Evolutionary conservation across 1,139 yeast species (phyloP).

Genomic region (Torulaspora pretoriensis): DNA sequence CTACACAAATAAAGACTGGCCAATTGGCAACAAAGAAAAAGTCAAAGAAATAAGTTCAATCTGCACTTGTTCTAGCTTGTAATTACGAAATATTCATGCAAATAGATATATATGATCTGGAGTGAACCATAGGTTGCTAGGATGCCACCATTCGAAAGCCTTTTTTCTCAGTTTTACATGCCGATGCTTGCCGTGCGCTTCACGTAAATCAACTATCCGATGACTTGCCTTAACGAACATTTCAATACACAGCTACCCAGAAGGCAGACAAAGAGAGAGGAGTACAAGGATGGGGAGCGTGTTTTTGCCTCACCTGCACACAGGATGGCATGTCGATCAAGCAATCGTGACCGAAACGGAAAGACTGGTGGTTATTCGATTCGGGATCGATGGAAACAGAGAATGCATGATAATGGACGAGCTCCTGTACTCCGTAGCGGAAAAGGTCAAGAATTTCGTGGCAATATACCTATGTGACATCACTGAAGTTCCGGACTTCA

Average conservation of each 20-base stretch:
- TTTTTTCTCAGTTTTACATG: too few relatives aligned
- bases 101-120: background rate
- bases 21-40: constrained; percentile 56
- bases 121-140: background rate
- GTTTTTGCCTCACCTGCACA: constrained; percentile 76
- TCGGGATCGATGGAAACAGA: constrained; percentile 72
- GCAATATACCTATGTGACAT: constrained; percentile 84
- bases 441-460: constrained; percentile 82
- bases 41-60: constrained; percentile 36
- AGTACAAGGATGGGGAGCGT: constrained; percentile 65
- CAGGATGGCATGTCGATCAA: constrained; percentile 98
- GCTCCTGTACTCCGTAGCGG: constrained; percentile 70
- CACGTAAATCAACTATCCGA: too few relatives aligned
- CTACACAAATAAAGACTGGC: constrained; percentile 59
- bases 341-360: constrained; percentile 85
- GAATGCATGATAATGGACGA: constrained; percentile 93
- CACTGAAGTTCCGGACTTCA: constrained; percentile 85
- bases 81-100: constrained; percentile 6
- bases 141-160: too few relatives aligned
- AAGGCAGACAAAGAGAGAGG: constrained; percentile 48
- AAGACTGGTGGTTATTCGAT: constrained; percentile 78
- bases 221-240: too few relatives aligned
- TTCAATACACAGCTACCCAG: constrained; percentile 25
- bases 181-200: too few relatives aligned
- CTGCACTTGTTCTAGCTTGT: background rate